Base-by-base conservation (phyloP, 225 moss, liverwort and hornwort species). In the Climacium dendroides region DNA sequence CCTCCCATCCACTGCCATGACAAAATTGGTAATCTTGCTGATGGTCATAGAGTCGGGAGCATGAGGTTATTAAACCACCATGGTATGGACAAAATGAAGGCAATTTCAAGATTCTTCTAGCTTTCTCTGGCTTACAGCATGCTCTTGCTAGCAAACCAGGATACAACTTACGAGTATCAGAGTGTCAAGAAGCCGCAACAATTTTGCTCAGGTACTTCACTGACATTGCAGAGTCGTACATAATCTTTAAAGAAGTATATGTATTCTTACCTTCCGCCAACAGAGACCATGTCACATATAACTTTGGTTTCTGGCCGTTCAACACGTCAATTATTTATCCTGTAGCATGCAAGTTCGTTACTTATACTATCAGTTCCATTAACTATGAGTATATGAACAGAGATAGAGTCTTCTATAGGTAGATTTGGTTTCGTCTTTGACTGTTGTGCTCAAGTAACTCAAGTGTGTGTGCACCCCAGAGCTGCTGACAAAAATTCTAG, bases 121-220 rank as follows among this genome's bases (percentile, higher is more conserved):
- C 99, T 77, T 99, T 99, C 91, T 99, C 99, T 85, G 99, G 99
- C 71, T 95, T 99, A 52, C 95, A 95, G 59, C 95, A 97, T 91
- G 97, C 99, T 80, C 92, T 99, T 78, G 93, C 97, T 12, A 92
- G 92, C 92, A 99, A 94, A 89, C 95, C 97, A 59, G 99, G 97
- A 45, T 99, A 95, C 84, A 99, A 99, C 79, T 87, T 91, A 88
- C 91, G 97, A 87, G 99, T 99, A 73, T 80, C 87, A 60, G 99
- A 99, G 74, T 99, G 99, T 88, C 96, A 92, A 88, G 93, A 93
- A 84, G 97, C 99, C 83, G 97, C 99, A 70, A 90, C 82, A 86
- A 90, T 88, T 85, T 91, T 99, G 65, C 95, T 99, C 66, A 94
- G 90, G 99, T 99, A 91, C 76, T 67, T 85, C 62, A 28, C 74